Conservation (phyloP, 2,329 filamentous ascomycete species). For the Parafenestella ontariensis region DNA sequence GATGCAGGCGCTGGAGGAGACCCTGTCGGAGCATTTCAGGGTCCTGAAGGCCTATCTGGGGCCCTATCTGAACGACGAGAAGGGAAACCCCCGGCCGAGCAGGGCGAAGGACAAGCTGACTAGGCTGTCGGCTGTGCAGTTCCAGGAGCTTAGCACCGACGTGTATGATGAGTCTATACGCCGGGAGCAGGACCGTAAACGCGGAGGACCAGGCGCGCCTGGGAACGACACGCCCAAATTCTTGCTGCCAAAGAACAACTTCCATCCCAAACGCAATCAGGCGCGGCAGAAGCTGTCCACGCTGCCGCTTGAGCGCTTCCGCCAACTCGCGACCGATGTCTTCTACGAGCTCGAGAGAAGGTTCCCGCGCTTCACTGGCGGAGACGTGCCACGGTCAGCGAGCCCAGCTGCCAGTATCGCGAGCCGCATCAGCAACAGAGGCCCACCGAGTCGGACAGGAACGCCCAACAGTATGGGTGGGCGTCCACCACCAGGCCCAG, state of each 20-base stretch:
- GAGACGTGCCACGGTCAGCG: constrained; percentile 69
- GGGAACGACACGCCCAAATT: constrained; percentile 61
- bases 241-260: constrained; percentile 83
- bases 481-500: constrained; percentile 46
- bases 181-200: constrained; percentile 70
- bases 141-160: constrained; percentile 96
- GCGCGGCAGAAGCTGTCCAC: constrained; percentile 95
- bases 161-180: constrained; percentile 94
- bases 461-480: constrained; percentile 65
- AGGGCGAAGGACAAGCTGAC: constrained; percentile 94
- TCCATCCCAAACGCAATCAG: constrained; percentile 97
- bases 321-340: constrained; percentile 92
- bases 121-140: constrained; percentile 87
- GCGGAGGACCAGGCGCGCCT: constrained; percentile 57
- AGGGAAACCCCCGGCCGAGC: constrained; percentile 77
- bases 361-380: constrained; percentile 79
- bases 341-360: constrained; percentile 93
- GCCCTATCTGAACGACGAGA: constrained; percentile 74
- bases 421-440: constrained; percentile 58
- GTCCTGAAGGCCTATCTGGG: constrained; percentile 79
- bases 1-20: constrained; percentile 67
- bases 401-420: constrained; percentile 71
- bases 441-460: constrained; percentile 62
- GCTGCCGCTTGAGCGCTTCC: constrained; percentile 83
- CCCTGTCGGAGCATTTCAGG: constrained; percentile 81